Conservation (phyloP, 106 monocot species). For the Dioscorea alata region DNA sequence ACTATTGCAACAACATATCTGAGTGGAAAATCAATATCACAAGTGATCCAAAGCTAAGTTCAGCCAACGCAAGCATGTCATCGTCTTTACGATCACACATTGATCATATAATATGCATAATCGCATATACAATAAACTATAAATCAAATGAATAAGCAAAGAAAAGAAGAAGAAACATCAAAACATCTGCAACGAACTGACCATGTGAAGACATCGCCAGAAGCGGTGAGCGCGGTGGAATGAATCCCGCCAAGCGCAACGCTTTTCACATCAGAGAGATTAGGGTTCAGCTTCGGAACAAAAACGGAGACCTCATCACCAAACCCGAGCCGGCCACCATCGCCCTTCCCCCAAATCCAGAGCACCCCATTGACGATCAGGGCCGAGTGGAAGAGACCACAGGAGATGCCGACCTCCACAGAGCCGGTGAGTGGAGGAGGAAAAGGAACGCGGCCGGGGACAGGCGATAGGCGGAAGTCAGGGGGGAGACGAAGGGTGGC, state of each 20-base stretch:
- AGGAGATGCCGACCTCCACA: constrained; percentile 61
- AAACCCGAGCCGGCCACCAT: constrained; percentile 85
- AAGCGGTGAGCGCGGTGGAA: constrained; percentile 50
- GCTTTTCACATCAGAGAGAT: constrained; percentile 39
- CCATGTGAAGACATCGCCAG: constrained; percentile 84
- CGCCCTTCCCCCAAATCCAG: constrained; percentile 96
- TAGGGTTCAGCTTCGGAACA: constrained; percentile 47
- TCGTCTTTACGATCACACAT: too few relatives aligned
- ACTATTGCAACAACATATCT: too few relatives aligned
- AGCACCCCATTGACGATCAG: constrained; percentile 56
- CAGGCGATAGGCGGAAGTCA: constrained; percentile 41
- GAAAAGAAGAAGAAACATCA: not conserved
- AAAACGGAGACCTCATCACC: constrained; percentile 66
- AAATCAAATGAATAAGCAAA: not conserved
- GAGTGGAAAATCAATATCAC: too few relatives aligned
- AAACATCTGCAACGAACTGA: constrained; percentile 19
- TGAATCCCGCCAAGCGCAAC: constrained; percentile 84
- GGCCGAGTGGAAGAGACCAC: constrained; percentile 93
- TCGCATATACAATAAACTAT: too few relatives aligned
- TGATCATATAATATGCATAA: too few relatives aligned
- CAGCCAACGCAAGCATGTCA: too few relatives aligned
- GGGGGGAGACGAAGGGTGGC: constrained; percentile 53
- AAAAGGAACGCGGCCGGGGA: constrained; percentile 32
- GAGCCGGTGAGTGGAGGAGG: not conserved
- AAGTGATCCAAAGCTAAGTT: too few relatives aligned